Evolutionary conservation across 139 green algal genomes (phyloP), one percentile per base, ranked within the genome.

Genomic region (Coccomyxa sp.): DNA sequence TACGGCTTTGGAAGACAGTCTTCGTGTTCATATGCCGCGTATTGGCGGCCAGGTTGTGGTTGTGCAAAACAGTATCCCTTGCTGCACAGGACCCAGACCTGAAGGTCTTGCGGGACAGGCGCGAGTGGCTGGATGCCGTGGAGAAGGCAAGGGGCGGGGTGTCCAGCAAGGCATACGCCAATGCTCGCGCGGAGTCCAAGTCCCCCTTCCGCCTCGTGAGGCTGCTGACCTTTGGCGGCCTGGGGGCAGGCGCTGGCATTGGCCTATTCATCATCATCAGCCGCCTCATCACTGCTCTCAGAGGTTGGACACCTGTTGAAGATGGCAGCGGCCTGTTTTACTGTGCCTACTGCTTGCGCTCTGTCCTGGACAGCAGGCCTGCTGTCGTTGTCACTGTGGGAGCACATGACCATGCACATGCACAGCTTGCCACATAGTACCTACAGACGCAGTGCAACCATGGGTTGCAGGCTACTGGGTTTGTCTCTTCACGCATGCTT

Each of bases 161-260:
- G 0, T 80, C 55, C 34, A 73, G 31, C 0, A 16, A 29, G 24
- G 37, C 50, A 6, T 37, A 75, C 14, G 37, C 75, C 7, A 37
- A 54, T 14, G 12, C 76, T 39, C 81, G 64, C 38, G 68, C 76
- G 0, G 86, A 92, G 78, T 81, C 83, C 41, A 81, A 91, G 82
- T 83, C 93, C 6, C 94, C 95, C n/a, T 97, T 98, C 85, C 85
- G 94, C 31, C 84, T 97, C 27, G 79, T 88, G 0, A 89, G 94
- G 33, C 82, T 95, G 31, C 84, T 95, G 34, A n/a, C 97, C 3
- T 87, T 95, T 41, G 89, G 94, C 7, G 92, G 88, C 34, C 70
- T 98, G 33, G 78, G 78, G 0, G 81, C 76, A 1, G 92, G 91
- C 22, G 94, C 93, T 0, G 84, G 36, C 29, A n/a, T 97, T 9